A percentile compares a stretch with the other conserved stretches of the same genome.
These are phyloP conservation scores for Pseudozyma hubeiensis DNA, from an alignment of 1,284 basidiomycete genomes.

Conservation along the genomic window DNA sequence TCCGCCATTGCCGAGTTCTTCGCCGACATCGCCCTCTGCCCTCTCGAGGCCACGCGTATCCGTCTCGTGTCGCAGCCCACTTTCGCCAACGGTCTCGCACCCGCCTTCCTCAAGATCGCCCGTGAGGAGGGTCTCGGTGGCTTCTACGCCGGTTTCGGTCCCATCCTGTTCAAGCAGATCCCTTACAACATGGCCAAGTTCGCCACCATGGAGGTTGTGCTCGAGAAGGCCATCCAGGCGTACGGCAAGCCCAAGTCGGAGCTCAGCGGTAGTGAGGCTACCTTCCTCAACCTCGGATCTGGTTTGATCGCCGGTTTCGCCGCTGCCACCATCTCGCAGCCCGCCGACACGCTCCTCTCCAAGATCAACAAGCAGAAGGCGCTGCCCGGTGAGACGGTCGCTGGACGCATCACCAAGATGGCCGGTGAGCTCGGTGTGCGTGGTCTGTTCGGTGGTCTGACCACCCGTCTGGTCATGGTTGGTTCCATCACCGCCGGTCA, in stretches of 20 bases:
- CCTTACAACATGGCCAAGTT: constrained; percentile 72
- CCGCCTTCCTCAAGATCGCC: constrained; percentile 64
- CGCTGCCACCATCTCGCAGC: constrained; percentile 68
- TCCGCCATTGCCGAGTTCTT: constrained; percentile 68
- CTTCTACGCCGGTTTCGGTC: constrained; percentile 71
- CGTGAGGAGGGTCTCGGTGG: constrained; percentile 66
- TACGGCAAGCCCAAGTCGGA: constrained; percentile 72
- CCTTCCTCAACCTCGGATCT: constrained; percentile 65
- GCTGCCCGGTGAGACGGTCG: constrained; percentile 72
- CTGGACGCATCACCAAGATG: constrained; percentile 72
- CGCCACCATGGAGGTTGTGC: constrained; percentile 66
- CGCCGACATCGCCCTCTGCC: constrained; percentile 69
- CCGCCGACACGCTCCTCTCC: constrained; percentile 70
- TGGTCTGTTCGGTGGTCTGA: constrained; percentile 73
- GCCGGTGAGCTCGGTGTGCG: constrained; percentile 71
- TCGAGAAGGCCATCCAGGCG: constrained; percentile 71
- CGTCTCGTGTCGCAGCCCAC: constrained; percentile 68
- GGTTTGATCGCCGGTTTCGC: constrained; percentile 69
- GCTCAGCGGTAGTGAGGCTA: constrained; percentile 65
- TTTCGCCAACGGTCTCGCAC: constrained; percentile 67
- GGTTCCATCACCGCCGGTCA: constrained; percentile 73
- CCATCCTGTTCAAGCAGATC: constrained; percentile 68
- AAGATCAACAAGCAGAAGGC: constrained; percentile 76
- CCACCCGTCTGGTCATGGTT: constrained; percentile 68
- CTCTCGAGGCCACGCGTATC: constrained; percentile 68